Base-by-base conservation (phyloP, 2,329 filamentous ascomycete genomes). In the Alternaria metachromatica region DNA sequence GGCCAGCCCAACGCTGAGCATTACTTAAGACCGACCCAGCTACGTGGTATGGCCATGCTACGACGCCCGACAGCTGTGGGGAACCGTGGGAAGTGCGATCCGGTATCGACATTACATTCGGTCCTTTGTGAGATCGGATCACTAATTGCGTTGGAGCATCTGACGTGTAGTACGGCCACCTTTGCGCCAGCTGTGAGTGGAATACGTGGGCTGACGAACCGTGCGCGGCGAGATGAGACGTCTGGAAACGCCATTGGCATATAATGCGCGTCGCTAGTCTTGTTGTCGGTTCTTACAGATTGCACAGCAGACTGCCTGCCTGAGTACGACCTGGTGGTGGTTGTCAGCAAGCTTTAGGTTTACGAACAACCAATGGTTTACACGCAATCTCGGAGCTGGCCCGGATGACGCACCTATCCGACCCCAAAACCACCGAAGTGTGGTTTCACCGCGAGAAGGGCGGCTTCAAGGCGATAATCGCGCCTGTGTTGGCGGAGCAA, bases 31-130 rank as follows among this genome's bases (percentile, higher is more conserved):
- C 15, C 54, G 30, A 20, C 30, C 23, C 23, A 59, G 9, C 28
- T 44, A 28, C 18, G 18, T 44, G 28, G 30, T 13, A 26, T 44
- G 21, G 11, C 41, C 48, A 49, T 26, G 28, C 23, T 41, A 37
- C 28, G n/a, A 13, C 13, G 25, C 26, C 48, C 23, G 41, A 59
- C 15, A 43, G 4, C 60, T 65, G 63, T 60, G 63, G 63, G 63
- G 63, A 65, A 63, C 63, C 63, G 63, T 63, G 44, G 45, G 21
- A 48, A 26, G 21, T 20, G 56, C 56, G 49, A 18, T 33, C 15
- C 37, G 25, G 37, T 30, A 51, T 25, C 45, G 53, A 25, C 15
- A 45, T 41, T 46, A 21, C 33, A 41, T 60, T 58, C 58, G 23
- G 56, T n/a, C 20, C 18, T 49, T 51, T 30, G 48, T 18, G 21